Conservation (phyloP, 2,329 filamentous ascomycete genomes). For the Sarocladiaceae sp. region DNA sequence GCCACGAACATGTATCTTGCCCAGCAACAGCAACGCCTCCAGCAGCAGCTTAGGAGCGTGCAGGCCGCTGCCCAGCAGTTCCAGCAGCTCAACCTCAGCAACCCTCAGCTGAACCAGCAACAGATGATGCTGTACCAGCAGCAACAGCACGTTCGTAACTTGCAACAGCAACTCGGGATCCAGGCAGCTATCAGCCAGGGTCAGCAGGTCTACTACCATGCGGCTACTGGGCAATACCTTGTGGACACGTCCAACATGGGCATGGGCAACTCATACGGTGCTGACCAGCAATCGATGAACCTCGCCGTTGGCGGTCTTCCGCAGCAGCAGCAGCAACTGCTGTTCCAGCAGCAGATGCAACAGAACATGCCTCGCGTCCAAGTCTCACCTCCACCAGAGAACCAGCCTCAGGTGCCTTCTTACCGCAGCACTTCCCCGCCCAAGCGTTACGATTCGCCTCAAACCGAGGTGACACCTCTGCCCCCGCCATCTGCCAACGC, state of each 20-base stretch:
- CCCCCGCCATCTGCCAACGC: slow-evolving; percentile 85
- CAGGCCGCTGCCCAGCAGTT: slow-evolving; percentile 80
- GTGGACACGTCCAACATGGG: slow-evolving; percentile 52
- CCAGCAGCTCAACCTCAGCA: slow-evolving; percentile 66
- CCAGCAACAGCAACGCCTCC: slow-evolving; percentile 89
- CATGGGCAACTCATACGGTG: slow-evolving; percentile 27
- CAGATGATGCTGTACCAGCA: slow-evolving; percentile 41
- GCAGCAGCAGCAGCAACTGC: slow-evolving; percentile 35
- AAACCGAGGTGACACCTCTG: slow-evolving; percentile 57
- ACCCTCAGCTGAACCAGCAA: slow-evolving; percentile 39
- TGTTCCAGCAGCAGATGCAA: slow-evolving; percentile 38
- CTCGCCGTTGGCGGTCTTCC: slow-evolving; percentile 25
- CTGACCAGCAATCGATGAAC: slow-evolving; percentile 39
- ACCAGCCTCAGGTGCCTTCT: slow-evolving; percentile 29
- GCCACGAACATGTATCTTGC: slow-evolving; percentile 88
- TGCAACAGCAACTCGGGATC: slow-evolving; percentile 32
- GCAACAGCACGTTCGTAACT: slow-evolving; percentile 33
- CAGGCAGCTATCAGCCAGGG: slow-evolving; percentile 36
- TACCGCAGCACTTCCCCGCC: slow-evolving; percentile 60
- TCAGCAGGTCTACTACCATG: slow-evolving; percentile 80
- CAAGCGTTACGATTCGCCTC: slow-evolving; percentile 62
- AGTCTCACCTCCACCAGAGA: slow-evolving; percentile 71
- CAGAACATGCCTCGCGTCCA: slow-evolving; percentile 65
- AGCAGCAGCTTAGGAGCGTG: slow-evolving; percentile 83
- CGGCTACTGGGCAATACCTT: slow-evolving; percentile 78